Evolutionary conservation across 2,329 filamentous ascomycete species (phyloP).

Genomic region (Graphilbum fragrans): DNA sequence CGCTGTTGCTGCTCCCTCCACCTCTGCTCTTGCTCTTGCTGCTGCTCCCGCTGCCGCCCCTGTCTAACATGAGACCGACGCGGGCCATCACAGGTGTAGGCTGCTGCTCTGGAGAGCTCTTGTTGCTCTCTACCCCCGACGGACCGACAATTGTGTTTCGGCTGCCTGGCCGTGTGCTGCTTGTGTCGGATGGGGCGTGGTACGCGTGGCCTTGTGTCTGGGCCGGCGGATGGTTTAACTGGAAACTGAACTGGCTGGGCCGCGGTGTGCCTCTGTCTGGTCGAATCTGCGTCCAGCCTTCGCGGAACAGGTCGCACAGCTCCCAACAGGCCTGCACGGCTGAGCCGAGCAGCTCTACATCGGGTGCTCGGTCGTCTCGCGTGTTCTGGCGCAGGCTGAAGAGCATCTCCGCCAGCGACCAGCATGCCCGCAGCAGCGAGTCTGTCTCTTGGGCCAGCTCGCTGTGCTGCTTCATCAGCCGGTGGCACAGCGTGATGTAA

Average conservation of each 20-base stretch:
- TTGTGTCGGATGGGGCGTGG: conserved; percentile 14
- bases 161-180: conserved; percentile 17
- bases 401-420: conserved; percentile 84
- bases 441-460: conserved; percentile 73
- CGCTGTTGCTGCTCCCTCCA: background rate
- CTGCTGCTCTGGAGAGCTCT: background rate
- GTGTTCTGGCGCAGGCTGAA: conserved; percentile 80
- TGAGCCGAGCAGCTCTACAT: conserved; percentile 76
- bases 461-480: conserved; percentile 87
- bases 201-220: conserved; percentile 5
- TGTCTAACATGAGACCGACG: background rate
- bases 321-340: conserved; percentile 93
- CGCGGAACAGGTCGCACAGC: conserved; percentile 81
- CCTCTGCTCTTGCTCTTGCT: background rate
- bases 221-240: conserved; percentile 24
- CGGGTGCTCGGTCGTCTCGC: conserved; percentile 57
- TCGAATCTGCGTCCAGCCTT: conserved; percentile 81
- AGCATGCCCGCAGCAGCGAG: conserved; percentile 72
- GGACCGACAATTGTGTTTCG: conserved; percentile 22
- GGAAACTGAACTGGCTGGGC: conserved; percentile 66
- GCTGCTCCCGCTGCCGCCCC: background rate
- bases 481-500: conserved; percentile 85
- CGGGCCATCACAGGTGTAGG: background rate
- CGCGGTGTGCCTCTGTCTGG: conserved; percentile 78
- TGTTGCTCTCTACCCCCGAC: background rate